phyloP scores from a whole-genome alignment of 257 asterid species.

The Nicotiana obtusifolia region DNA sequence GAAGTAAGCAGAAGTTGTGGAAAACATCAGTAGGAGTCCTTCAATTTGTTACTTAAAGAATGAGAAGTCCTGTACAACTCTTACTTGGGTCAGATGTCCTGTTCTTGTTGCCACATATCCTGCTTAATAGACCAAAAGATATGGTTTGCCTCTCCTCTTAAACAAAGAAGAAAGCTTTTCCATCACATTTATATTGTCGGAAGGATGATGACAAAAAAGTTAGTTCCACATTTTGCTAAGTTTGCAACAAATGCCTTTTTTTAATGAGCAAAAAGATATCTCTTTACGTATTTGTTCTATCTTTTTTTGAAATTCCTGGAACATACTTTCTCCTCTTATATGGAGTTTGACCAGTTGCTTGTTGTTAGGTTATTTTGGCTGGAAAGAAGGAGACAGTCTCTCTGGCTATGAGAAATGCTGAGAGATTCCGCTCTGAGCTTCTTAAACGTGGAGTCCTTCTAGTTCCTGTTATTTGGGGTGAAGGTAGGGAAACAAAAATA shows the following conservation, averaged over 20 bases:
- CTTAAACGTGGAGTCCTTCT: conserved; percentile 73
- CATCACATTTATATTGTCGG: not conserved
- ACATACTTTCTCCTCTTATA: not conserved
- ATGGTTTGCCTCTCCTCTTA: not conserved
- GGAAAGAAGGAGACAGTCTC: conserved; percentile 76
- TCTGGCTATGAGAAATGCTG: conserved; percentile 69
- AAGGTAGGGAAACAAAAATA: conserved; percentile 38
- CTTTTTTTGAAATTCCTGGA: not conserved
- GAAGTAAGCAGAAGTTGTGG: not conserved
- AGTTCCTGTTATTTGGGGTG: conserved; percentile 86
- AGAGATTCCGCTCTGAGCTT: conserved; percentile 82
- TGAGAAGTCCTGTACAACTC: not conserved
- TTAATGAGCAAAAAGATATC: not conserved
- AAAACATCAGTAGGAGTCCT: not conserved
- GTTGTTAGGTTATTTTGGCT: conserved; percentile 78
- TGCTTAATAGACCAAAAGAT: not conserved
- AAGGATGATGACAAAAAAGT: not conserved
- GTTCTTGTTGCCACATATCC: not conserved
- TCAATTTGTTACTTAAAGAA: not conserved
- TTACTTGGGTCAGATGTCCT: not conserved
- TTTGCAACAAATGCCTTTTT: not conserved
- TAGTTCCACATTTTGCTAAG: not conserved
- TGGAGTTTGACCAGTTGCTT: conserved; percentile 19
- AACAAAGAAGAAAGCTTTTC: not conserved
- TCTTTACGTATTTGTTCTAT: not conserved